These are phyloP conservation scores for Tirmania nivea DNA, from an alignment of 495 filamentous ascomycete genomes.

Conservation along the genomic window DNA sequence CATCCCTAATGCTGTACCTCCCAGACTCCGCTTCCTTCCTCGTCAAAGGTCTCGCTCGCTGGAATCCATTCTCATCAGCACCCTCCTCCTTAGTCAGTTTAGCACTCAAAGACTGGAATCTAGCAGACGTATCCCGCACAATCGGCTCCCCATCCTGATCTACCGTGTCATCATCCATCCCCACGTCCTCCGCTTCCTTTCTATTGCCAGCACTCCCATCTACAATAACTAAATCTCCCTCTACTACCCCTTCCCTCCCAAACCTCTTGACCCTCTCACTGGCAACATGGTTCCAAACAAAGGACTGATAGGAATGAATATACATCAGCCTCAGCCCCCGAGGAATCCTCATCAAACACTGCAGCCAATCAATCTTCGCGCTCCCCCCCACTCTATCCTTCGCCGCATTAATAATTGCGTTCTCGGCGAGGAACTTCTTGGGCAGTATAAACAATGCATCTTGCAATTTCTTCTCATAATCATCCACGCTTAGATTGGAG, in stretches of 20 bases:
- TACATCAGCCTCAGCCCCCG: constrained; percentile 78
- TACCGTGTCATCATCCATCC: constrained; percentile 22
- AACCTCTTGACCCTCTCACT: constrained; percentile 49
- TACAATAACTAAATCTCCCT: constrained; percentile 68
- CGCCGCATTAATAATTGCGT: constrained; percentile 39
- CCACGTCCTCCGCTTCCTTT: constrained; percentile 14
- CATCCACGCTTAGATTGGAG: not conserved
- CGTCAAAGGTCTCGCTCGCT: constrained; percentile 52
- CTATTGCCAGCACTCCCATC: constrained; percentile 25
- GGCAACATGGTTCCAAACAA: constrained; percentile 75
- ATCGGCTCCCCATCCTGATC: constrained; percentile 52
- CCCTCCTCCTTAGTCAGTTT: constrained; percentile 23
- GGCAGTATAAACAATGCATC: constrained; percentile 49
- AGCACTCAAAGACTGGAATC: not conserved
- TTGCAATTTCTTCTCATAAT: constrained; percentile 20
- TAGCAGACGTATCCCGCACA: constrained; percentile 17
- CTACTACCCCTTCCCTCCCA: constrained; percentile 41
- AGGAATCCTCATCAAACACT: constrained; percentile 53
- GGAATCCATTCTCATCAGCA: constrained; percentile 28
- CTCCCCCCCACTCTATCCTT: constrained; percentile 3
- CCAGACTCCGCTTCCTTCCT: constrained; percentile 59
- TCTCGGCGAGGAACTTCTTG: constrained; percentile 59
- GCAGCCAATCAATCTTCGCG: constrained; percentile 39
- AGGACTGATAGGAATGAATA: constrained; percentile 82
- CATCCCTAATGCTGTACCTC: constrained; percentile 60